phyloP scores from a whole-genome alignment of 306 rosid species.

The Alnus glutinosa region DNA sequence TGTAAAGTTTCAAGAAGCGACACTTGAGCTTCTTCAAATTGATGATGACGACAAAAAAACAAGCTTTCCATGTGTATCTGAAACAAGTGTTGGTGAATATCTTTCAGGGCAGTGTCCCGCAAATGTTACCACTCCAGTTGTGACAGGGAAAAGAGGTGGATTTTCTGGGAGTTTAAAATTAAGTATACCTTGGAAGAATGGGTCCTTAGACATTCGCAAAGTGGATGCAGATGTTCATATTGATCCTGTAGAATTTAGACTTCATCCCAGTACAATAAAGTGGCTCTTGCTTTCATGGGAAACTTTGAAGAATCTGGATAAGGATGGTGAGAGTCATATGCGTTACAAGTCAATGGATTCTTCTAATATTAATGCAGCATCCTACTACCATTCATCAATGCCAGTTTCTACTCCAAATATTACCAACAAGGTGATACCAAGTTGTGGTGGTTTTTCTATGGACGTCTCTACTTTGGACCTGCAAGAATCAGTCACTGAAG shows the following conservation, averaged over 20 bases:
- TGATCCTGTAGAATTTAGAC: conserved; percentile 69
- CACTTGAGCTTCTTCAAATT: conserved; percentile 69
- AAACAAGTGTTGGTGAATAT: conserved; percentile 39
- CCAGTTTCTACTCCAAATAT: conserved; percentile 38
- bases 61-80: conserved; percentile 32
- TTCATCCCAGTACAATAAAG: conserved; percentile 77
- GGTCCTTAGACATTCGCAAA: conserved; percentile 78
- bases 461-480: conserved; percentile 38
- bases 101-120: conserved; percentile 37
- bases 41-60: conserved; percentile 38
- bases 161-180: conserved; percentile 83
- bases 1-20: conserved; percentile 82
- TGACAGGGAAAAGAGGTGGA: conserved; percentile 76
- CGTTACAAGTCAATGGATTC: conserved; percentile 42
- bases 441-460: conserved; percentile 34
- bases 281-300: conserved; percentile 67
- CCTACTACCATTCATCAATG: conserved; percentile 36
- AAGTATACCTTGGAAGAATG: conserved; percentile 92
- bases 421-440: conserved; percentile 34
- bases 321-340: conserved; percentile 36
- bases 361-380: conserved; percentile 35
- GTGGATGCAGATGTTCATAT: conserved; percentile 81
- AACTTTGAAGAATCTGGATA: conserved; percentile 50
- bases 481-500: conserved; percentile 46
- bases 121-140: conserved; percentile 51